Base-by-base conservation (phyloP, 257 asterid genomes). In the Ophiorrhiza pumila region DNA sequence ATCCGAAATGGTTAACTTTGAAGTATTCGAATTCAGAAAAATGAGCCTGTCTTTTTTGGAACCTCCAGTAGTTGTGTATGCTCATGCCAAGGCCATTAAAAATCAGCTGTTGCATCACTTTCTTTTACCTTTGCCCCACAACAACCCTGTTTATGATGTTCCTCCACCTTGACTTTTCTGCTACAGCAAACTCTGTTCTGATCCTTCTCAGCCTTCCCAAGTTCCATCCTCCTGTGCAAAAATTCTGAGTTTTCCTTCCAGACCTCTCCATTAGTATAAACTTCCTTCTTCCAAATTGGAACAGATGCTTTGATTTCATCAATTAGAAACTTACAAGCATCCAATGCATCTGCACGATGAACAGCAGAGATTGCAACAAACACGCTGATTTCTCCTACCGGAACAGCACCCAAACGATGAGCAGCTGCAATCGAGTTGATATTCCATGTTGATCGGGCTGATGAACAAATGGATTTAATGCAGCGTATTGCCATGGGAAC, bases 251-350 rank as follows among this genome's bases (percentile, higher is more conserved):
- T 95, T 87, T 95, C 97, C 76, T 95, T 95, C 99, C 99, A 92
- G 61, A 89, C 89, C 88, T 95, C 97, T 61, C 97, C 99, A 69
- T 92, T 89, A 31, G 86, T 76, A 76, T 90, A 95, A 70, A 95
- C 96, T 81, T 95, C 98, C 79, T 95, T 92, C 97, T 95, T 95
- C 98, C 99, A 95, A 69, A 92, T 86, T 0, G 98, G 99, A 68
- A 95, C 99, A 0, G 88, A 83, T 17, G 96, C 97, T 88, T 95
- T 92, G 11, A 95, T 84, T 85, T 95, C 99, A 68, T 95, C 98
- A 11, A 95, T 95, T 77, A 92, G 70, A 65, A 85, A 95, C 69
- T 90, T 81, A 73, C 98, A 95, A 29, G 97, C 98, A 79, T 87
- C 95, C 92, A 95, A 72, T 22, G 92, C 85, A 68, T 95, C 99